Conservation (phyloP, 108 stramenopile species). For the Skeletonema potamos region DNA sequence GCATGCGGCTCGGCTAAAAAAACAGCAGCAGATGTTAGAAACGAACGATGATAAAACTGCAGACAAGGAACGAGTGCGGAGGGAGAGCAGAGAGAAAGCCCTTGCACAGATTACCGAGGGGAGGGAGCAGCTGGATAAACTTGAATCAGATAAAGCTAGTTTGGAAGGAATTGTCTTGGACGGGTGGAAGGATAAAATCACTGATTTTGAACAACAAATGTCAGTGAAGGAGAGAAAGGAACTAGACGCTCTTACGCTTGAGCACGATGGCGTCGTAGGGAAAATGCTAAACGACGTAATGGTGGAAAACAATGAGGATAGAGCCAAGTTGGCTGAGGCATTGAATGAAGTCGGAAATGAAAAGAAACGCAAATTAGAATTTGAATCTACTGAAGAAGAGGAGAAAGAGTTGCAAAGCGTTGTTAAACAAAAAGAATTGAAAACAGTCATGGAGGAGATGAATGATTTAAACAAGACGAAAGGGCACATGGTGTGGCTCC, state of each 20-base stretch:
- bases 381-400: not conserved
- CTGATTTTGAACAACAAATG: constrained; percentile 12
- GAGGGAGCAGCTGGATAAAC: constrained; percentile 9
- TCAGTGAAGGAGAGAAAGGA: constrained; percentile 4
- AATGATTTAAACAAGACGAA: constrained; percentile 39
- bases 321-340: not conserved
- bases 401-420: constrained; percentile 3
- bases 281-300: constrained; percentile 7
- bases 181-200: constrained; percentile 23
- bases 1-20: constrained; percentile 8
- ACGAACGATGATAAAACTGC: not conserved
- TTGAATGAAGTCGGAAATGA: constrained; percentile 10
- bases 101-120: not conserved
- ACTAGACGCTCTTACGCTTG: constrained; percentile 5
- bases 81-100: constrained; percentile 1
- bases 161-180: constrained; percentile 8
- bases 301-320: constrained; percentile 13
- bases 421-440: constrained; percentile 34
- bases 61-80: not conserved
- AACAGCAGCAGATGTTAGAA: not conserved
- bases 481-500: constrained; percentile 46
- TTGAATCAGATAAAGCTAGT: constrained; percentile 4
- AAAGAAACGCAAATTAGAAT: constrained; percentile 13
- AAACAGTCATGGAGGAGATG: constrained; percentile 34
- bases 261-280: constrained; percentile 17